phyloP scores from a whole-genome alignment of 108 stramenopile species.

The Nitzschia palea region DNA sequence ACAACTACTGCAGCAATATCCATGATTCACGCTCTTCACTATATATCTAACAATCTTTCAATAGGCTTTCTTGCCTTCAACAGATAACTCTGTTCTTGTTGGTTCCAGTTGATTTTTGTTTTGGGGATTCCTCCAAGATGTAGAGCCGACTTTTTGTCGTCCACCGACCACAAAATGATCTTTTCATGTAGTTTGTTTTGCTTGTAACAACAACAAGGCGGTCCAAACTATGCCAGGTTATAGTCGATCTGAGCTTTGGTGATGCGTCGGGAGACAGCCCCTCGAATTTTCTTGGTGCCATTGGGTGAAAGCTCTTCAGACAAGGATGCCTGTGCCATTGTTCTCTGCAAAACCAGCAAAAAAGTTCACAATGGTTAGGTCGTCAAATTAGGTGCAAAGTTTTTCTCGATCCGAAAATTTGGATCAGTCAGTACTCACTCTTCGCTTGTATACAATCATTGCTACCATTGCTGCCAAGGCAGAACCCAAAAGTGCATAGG shows the following conservation, averaged over 20 bases:
- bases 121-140: too few relatives aligned
- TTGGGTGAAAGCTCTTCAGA: conserved; percentile 2
- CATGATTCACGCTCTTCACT: too few relatives aligned
- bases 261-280: background rate
- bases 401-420: background rate
- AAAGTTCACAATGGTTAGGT: background rate
- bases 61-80: too few relatives aligned
- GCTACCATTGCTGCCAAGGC: background rate
- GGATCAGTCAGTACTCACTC: conserved; percentile 1
- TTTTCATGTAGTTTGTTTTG: background rate
- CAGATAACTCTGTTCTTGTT: too few relatives aligned
- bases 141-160: too few relatives aligned
- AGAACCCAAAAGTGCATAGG: conserved; percentile 9
- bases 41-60: too few relatives aligned
- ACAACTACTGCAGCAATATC: too few relatives aligned
- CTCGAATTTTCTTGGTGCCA: background rate
- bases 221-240: background rate
- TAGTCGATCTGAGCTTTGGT: background rate
- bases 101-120: too few relatives aligned
- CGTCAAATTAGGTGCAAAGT: background rate
- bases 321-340: background rate
- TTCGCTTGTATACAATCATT: background rate
- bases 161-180: background rate
- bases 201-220: background rate
- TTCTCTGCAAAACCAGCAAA: background rate